Base-by-base conservation (phyloP, 1,284 basidiomycete species). In the Mycena citricolor region DNA sequence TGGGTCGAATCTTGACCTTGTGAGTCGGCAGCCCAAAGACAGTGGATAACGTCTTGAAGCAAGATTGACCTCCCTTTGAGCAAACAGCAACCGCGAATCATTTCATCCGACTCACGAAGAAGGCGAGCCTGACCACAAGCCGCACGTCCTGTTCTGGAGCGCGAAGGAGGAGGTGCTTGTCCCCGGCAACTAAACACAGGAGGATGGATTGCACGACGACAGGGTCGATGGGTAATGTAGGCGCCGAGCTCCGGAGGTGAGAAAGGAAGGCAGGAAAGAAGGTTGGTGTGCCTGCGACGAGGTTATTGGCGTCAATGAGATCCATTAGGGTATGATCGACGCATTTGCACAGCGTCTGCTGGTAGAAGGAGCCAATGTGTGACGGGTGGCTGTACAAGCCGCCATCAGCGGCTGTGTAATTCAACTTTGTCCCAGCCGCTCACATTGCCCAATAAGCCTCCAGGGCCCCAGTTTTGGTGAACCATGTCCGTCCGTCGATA, bases 151-250 rank as follows among this genome's bases (percentile, higher is more conserved):
- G 79, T 46, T 79, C 77, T 8, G 68, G 66, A 1, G 81, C 76
- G 39, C 80, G 72, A 10, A 87, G 61, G 44, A 87, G 69, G 17
- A 87, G 61, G 58, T 84, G 71, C 52, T 74, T 81, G 55, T 77
- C 67, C 3, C 76, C 76, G 3, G 82, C 70, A 30, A 83, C 63
- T 35, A 87, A 67, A 55, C 76, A 83, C 4, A 85, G 72, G 13
- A 87, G 70, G 16, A 88, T 62, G 20, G 83, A 77, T 54, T 84
- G 83, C 5, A 87, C 61, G 31, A 87, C 70, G 36, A 78, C 71
- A 10, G 76, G 70, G 44, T 87, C 83, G 4, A 85, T 45, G 6
- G 82, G 79, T 3, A 83, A 51, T 16, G 64, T 45, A 5, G 74
- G 69, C 16, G 65, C 64, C 8, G 65, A 60, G 8, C 67, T 57